Base-by-base conservation (phyloP, 192 early-diverging fungal species). In the Backusella mclennaniae region DNA sequence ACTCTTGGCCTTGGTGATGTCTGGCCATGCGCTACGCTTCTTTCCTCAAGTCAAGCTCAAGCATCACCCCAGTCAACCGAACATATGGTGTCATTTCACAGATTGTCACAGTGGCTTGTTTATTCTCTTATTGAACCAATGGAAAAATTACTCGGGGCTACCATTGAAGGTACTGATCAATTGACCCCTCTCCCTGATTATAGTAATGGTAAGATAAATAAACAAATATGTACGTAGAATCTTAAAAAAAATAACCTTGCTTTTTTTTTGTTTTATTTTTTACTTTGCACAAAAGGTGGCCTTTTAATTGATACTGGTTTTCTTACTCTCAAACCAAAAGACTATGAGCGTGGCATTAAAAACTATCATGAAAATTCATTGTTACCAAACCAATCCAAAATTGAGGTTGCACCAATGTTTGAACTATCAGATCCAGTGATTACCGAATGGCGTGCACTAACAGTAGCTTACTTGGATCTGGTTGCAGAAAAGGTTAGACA, bases 381-480 rank as follows among this genome's bases (percentile, higher is more conserved):
- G 1, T 71, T 76, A 4, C 75, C 84, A 2, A 83, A 81, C 12
- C 82, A 83, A 70, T 73, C 77, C 29, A 80, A 77, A 52, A 44
- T 83, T 4, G 86, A 86, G 59, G 74, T 79, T 5, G 87, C 94
- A 23, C 94, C 93, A 5, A 82, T 86, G 75, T 96, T 96, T 79
- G 89, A 93, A 17, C 89, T 90, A 35, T 84, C 84, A 71, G 96
- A 98, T 77, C 90, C 94, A 1, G 93, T 93, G 4, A 89, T 98
- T 19, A 89, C 96, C 53, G 97, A 98, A 79, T 98, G 97, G 97
- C 90, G 97, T 9, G 95, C 94, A 15, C 84, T 98, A 81, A 98
- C 97, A 0, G 92, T 96, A 6, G 88, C 90, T 0, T 85, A 95
- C 42, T 76, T 97, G 72, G 97, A 97, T 80, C 73, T 82, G 17